Percentiles rank a stretch among this genome's conserved stretches.
Evolutionary conservation across 352 stramenopile genomes (phyloP).

Genomic region (Globisporangium yorkense): DNA sequence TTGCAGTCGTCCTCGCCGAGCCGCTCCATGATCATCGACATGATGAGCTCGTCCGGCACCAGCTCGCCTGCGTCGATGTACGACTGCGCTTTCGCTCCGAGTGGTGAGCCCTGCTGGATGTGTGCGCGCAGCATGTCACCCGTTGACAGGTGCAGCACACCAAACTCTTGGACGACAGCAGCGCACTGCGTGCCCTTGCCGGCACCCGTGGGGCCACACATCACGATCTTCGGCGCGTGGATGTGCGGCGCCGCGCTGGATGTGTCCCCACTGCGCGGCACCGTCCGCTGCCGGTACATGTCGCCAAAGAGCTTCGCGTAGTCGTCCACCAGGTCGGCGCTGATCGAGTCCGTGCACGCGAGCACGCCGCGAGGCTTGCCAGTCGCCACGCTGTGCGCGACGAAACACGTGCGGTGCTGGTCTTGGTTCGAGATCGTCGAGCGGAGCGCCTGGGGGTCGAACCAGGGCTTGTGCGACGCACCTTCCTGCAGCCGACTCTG

Average conservation of each 20-base stretch:
- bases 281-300: conserved; percentile 39
- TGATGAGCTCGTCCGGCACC: conserved; percentile 92
- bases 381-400: conserved; percentile 32
- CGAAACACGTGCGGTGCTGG: conserved; percentile 47
- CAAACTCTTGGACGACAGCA: conserved; percentile 80
- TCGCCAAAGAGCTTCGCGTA: conserved; percentile 61
- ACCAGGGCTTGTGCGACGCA: conserved; percentile 37
- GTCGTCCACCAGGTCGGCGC: conserved; percentile 30
- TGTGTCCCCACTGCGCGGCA: conserved; percentile 6
- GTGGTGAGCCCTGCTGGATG: conserved; percentile 55
- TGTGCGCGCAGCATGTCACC: conserved; percentile 90
- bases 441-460: conserved; percentile 19
- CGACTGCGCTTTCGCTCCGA: conserved; percentile 70
- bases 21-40: conserved; percentile 77
- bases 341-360: conserved; percentile 44
- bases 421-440: conserved; percentile 38
- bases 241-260: background rate
- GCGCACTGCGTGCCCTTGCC: conserved; percentile 96
- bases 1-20: conserved; percentile 85
- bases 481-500: conserved; percentile 25
- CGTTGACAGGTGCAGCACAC: conserved; percentile 89
- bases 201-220: conserved; percentile 88
- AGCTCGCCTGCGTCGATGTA: conserved; percentile 86
- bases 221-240: conserved; percentile 64
- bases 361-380: conserved; percentile 30